phyloP scores from a whole-genome alignment of 1,139 yeast genomes.

The Sugiyamaella grinbergsii region DNA sequence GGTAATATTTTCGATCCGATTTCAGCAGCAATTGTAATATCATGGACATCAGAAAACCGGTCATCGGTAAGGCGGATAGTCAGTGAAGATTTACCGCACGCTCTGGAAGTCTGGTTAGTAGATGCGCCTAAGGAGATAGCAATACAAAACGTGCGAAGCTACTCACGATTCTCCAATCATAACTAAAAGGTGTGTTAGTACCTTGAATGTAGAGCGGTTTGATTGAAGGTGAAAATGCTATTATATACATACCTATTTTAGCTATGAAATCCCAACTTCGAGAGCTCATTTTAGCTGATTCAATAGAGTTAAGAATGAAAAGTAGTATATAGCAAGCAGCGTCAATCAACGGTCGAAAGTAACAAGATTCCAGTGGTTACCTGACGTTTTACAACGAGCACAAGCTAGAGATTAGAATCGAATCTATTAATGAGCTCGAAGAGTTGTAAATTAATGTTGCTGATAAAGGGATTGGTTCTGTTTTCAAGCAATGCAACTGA shows the following conservation, averaged over 20 bases:
- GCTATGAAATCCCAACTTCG: constrained; percentile 34
- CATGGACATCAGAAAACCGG: constrained; percentile 42
- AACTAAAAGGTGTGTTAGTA: constrained; percentile 22
- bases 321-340: no score
- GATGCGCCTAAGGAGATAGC: not conserved
- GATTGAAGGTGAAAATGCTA: no score
- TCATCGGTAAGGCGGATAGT: constrained; percentile 44
- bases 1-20: constrained; percentile 43
- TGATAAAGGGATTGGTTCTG: no score
- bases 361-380: no score
- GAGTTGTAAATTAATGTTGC: no score
- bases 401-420: no score
- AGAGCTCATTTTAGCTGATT: constrained; percentile 8
- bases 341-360: no score
- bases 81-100: constrained; percentile 44
- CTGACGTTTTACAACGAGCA: no score
- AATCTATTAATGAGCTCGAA: no score
- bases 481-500: no score
- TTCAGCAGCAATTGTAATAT: constrained; percentile 45
- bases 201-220: not conserved
- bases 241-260: constrained; percentile 32
- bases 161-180: constrained; percentile 37
- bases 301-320: no score
- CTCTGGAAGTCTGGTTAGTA: constrained; percentile 30
- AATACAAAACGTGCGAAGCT: no score